Base-by-base conservation (phyloP, 371 early-diverging fungal species). In the Racocetra persica region DNA sequence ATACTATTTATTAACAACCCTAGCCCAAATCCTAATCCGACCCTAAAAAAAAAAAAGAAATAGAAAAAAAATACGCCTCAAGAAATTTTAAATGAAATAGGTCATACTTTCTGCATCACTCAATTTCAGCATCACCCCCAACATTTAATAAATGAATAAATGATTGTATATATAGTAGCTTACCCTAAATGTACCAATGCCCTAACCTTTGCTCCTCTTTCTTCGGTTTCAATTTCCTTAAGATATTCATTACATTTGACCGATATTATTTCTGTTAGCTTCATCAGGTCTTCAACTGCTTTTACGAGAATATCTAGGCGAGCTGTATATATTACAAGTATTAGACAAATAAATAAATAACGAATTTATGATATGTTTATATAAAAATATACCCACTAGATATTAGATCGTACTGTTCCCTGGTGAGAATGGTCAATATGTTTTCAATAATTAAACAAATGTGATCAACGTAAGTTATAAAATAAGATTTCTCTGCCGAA, bases 231-330 rank as follows among this genome's bases (percentile, higher is more conserved):
- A 28, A 52, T 18, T 18, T 20, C 24, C 54, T 72, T 72, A 10
- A 71, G 28, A 51, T 71, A n/a, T 28, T 71, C 49, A 45, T 71
- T 38, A 72, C 72, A 72, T 24, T 72, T 72, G 16, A 72, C 72
- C 13, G 72, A 72, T 32, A 72, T 52, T 11, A 72, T 51, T 72
- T 72, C 72, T 18, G 28, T 71, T 8, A 51, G 13, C n/a, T 71
- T 71, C 71, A 71, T 71, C 38, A 71, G 41, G 45, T 71, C 49
- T 71, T 49, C 71, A 22, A 71, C 20, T 18, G 51, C 71, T 52
- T 38, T 71, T 6, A 71, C 49, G 49, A 71, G 45, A 45, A 49
- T 22, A 2, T 20, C n/a, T 52, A 72, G 51, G 16, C 72, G 72
- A 26, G 51, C 72, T 72, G 49, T 26, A 55, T 22, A 28, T n/a